Evolutionary conservation across 768 basidiomycete species (phyloP).

Genomic region (Rhodocollybia butyracea): DNA sequence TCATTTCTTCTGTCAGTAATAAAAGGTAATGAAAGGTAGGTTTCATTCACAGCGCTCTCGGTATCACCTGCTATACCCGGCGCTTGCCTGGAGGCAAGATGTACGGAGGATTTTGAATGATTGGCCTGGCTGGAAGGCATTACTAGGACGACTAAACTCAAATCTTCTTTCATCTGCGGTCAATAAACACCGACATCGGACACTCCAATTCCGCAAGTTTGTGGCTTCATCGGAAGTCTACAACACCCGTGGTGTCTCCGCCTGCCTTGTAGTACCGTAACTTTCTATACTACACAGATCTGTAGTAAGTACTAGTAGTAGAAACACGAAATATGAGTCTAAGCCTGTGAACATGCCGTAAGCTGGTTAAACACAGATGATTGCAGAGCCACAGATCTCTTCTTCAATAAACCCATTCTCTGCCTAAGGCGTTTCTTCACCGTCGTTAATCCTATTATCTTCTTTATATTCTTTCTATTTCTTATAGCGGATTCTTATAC

Average conservation of each 20-base stretch:
- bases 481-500: constrained; percentile 10
- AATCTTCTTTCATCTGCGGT: not conserved
- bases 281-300: too few species aligned
- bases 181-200: not conserved
- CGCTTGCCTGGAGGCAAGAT: too few species aligned
- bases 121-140: not conserved
- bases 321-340: not conserved
- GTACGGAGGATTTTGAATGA: not conserved
- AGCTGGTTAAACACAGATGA: not conserved
- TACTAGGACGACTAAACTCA: not conserved
- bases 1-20: too few species aligned
- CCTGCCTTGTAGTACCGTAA: not conserved
- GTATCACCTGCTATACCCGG: too few species aligned
- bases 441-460: constrained; percentile 5
- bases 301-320: too few species aligned
- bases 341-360: not conserved
- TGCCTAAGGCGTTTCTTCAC: constrained; percentile 3
- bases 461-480: constrained; percentile 21
- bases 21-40: too few species aligned
- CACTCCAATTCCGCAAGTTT: too few species aligned
- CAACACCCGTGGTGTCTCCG: not conserved
- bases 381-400: not conserved
- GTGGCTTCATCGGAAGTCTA: not conserved
- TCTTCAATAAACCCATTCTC: not conserved
- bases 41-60: too few species aligned